These are phyloP conservation scores for Pseudocercospora eumusae DNA, from an alignment of 2,329 filamentous ascomycete species.

Conservation along the genomic window DNA sequence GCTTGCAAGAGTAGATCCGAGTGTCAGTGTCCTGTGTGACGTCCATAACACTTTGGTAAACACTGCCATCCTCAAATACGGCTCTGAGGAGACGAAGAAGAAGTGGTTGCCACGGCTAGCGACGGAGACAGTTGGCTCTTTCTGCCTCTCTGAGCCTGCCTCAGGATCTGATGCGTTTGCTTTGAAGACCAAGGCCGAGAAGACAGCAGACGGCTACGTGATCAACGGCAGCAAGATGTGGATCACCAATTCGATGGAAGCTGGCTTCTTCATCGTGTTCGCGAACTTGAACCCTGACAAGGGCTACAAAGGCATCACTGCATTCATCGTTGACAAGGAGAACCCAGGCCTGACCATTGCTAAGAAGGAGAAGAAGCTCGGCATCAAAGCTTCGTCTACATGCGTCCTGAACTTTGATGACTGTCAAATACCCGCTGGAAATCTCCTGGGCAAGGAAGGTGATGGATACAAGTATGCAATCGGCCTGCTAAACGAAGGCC, in stretches of 20 bases:
- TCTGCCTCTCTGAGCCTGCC: constrained; percentile 47
- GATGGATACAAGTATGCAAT: constrained; percentile 99
- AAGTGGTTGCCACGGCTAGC: constrained; percentile 88
- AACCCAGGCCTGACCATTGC: constrained; percentile 88
- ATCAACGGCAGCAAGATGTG: constrained; percentile 97
- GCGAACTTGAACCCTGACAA: constrained; percentile 90
- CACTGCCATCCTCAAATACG: constrained; percentile 86
- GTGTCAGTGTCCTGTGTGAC: constrained; percentile 91
- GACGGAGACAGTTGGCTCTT: constrained; percentile 73
- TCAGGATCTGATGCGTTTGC: constrained; percentile 97
- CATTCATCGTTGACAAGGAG: constrained; percentile 90
- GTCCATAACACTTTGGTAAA: constrained; percentile 99
- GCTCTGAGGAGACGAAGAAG: constrained; percentile 72
- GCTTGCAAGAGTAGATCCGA: constrained; percentile 88
- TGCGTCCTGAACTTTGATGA: constrained; percentile 98
- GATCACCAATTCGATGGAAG: constrained; percentile 97
- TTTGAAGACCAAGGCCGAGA: constrained; percentile 82
- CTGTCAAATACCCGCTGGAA: constrained; percentile 82
- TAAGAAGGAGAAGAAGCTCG: constrained; percentile 99
- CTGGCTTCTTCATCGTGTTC: constrained; percentile 95
- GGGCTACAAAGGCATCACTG: constrained; percentile 95
- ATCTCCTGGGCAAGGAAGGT: constrained; percentile 83
- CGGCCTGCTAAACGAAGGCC: constrained; percentile 86
- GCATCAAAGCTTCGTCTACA: constrained; percentile 92
- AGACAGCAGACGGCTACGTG: constrained; percentile 79